These are phyloP conservation scores for Aureobasidium leucospermi DNA, from an alignment of 2,329 filamentous ascomycete species.

Conservation along the genomic window DNA sequence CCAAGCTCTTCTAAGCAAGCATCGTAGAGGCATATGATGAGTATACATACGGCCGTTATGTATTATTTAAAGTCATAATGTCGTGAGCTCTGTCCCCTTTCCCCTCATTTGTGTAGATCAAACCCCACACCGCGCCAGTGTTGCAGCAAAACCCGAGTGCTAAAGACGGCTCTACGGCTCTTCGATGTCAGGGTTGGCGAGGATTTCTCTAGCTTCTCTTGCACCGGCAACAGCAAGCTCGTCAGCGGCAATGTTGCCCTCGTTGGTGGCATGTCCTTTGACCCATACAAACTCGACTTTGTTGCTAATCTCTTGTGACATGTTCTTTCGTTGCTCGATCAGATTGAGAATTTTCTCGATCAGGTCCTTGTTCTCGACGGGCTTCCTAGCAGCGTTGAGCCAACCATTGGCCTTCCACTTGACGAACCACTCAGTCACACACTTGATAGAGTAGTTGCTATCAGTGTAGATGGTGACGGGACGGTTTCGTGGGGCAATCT, in stretches of 20 bases:
- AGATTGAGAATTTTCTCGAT: constrained; percentile 63
- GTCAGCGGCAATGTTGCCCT: constrained; percentile 78
- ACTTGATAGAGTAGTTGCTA: constrained; percentile 84
- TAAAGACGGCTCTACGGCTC: not conserved
- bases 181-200: constrained; percentile 4
- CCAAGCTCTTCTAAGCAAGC: not conserved
- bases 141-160: not conserved
- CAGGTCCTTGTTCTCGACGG: constrained; percentile 82
- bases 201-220: constrained; percentile 24
- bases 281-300: constrained; percentile 69
- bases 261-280: constrained; percentile 69
- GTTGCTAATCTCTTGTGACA: constrained; percentile 37
- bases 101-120: constrained; percentile 6
- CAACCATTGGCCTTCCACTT: constrained; percentile 73
- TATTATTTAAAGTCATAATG: not conserved
- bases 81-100: not conserved
- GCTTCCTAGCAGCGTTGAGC: constrained; percentile 61
- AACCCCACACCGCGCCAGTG: constrained; percentile 1
- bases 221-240: constrained; percentile 64
- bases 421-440: constrained; percentile 73
- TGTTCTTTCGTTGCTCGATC: constrained; percentile 56
- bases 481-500: constrained; percentile 61
- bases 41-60: not conserved
- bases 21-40: not conserved
- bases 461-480: constrained; percentile 77